Percentiles rank a stretch among this genome's conserved stretches.
Evolutionary conservation across 495 filamentous ascomycete genomes (phyloP).

Genomic region (Thozetella sp.): DNA sequence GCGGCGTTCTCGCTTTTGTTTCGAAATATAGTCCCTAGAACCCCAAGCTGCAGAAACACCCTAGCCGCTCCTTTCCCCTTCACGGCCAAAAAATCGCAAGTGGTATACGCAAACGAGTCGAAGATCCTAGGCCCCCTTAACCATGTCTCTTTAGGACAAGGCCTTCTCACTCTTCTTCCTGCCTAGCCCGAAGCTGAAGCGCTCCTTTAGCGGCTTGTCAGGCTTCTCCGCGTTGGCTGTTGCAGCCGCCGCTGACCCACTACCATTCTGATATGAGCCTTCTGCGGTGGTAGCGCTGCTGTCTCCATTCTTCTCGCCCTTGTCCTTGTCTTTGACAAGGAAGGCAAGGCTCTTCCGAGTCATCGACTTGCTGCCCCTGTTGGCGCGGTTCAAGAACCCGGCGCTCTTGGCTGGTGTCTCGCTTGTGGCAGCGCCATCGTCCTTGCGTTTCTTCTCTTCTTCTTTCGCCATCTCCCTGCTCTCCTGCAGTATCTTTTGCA

Average conservation of each 20-base stretch:
- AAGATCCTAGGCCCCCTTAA: background rate
- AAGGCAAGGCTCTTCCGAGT: slow-evolving; percentile 52
- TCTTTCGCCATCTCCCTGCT: slow-evolving; percentile 43
- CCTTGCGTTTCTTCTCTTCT: slow-evolving; percentile 37
- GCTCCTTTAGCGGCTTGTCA: slow-evolving; percentile 39
- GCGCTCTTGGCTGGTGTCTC: slow-evolving; percentile 17
- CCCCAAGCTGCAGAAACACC: no score
- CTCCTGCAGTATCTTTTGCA: slow-evolving; percentile 38
- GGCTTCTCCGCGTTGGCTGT: slow-evolving; percentile 21
- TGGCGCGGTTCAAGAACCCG: slow-evolving; percentile 37
- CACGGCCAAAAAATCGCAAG: background rate
- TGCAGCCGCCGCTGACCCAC: slow-evolving; percentile 9
- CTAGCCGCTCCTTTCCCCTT: no score
- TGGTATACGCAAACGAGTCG: background rate
- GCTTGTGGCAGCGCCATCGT: slow-evolving; percentile 16
- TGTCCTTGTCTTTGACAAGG: slow-evolving; percentile 32
- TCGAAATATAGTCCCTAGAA: no score
- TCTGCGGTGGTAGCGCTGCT: background rate
- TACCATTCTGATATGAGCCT: slow-evolving; percentile 7
- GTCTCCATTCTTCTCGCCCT: slow-evolving; percentile 22
- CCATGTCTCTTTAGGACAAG: slow-evolving; percentile 24
- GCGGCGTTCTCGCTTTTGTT: no score
- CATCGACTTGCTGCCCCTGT: slow-evolving; percentile 42
- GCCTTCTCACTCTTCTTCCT: slow-evolving; percentile 59
- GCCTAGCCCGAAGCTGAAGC: slow-evolving; percentile 61